These are phyloP conservation scores for Podila epigama DNA, from an alignment of 192 early-diverging fungal genomes.

Conservation along the genomic window DNA sequence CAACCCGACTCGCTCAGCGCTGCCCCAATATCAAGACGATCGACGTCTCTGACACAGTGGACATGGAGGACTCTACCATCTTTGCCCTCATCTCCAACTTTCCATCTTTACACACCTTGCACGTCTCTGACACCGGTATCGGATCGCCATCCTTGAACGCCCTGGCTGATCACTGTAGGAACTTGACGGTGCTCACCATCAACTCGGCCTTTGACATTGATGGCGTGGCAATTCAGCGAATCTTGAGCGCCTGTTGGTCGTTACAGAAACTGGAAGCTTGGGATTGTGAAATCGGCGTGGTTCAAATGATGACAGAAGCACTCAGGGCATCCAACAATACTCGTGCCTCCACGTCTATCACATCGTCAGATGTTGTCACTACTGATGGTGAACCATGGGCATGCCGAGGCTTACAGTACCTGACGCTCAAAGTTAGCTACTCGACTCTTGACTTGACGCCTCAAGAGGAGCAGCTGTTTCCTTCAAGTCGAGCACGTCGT, in stretches of 20 bases:
- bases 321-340: background rate
- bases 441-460: constrained; percentile 3
- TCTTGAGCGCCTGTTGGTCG: constrained; percentile 11
- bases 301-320: constrained; percentile 21
- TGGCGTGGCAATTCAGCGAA: constrained; percentile 8
- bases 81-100: constrained; percentile 10
- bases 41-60: constrained; percentile 15
- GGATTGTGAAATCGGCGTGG: constrained; percentile 10
- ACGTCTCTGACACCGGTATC: constrained; percentile 13
- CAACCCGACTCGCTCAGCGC: constrained; percentile 6
- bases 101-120: constrained; percentile 8
- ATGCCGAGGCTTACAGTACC: constrained; percentile 11
- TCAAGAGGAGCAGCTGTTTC: constrained; percentile 1
- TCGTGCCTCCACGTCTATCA: too few species aligned
- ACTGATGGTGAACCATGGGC: constrained; percentile 11
- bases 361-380: background rate
- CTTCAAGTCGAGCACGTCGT: constrained; percentile 12
- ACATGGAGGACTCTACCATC: constrained; percentile 21
- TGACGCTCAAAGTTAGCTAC: constrained; percentile 13
- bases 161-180: constrained; percentile 4
- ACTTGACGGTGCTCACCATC: constrained; percentile 17
- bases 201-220: constrained; percentile 2
- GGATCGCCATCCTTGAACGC: constrained; percentile 9
- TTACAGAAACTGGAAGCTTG: constrained; percentile 8
- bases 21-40: constrained; percentile 26